phyloP scores from a whole-genome alignment of 1,139 yeast genomes.

The Saccharomyces hybrid region DNA sequence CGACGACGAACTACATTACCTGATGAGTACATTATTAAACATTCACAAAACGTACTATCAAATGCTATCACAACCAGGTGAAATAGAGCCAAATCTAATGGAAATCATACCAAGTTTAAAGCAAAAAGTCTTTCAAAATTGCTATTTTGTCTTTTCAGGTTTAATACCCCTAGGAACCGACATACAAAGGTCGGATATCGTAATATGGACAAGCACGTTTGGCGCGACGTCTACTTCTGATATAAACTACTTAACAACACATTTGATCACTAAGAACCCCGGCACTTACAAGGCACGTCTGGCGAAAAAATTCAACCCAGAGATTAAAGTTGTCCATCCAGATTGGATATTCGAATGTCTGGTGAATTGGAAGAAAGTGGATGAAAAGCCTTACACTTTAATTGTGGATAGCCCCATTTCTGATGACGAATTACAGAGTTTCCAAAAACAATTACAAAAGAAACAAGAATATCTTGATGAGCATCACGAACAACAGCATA shows the following conservation, averaged over 20 bases:
- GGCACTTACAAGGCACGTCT: constrained; percentile 72
- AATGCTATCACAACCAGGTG: constrained; percentile 10
- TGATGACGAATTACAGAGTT: constrained; percentile 32
- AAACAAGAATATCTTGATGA: constrained; percentile 16
- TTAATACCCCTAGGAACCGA: constrained; percentile 72
- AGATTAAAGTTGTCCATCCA: constrained; percentile 76
- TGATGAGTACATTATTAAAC: constrained; percentile 54
- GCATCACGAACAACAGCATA: constrained; percentile 21
- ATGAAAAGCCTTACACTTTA: constrained; percentile 56
- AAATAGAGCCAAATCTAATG: constrained; percentile 45
- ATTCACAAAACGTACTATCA: constrained; percentile 65
- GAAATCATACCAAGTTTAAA: constrained; percentile 50
- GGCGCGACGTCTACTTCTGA: constrained; percentile 82
- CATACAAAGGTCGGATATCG: constrained; percentile 70
- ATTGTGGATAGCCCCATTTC: constrained; percentile 37
- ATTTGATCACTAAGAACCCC: constrained; percentile 73
- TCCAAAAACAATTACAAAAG: constrained; percentile 24
- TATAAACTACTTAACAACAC: constrained; percentile 71
- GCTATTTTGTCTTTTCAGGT: constrained; percentile 75
- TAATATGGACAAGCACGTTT: constrained; percentile 84
- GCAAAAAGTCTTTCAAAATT: constrained; percentile 54
- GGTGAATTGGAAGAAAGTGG: constrained; percentile 65
- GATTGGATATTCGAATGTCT: constrained; percentile 89
- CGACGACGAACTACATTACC: constrained; percentile 62
- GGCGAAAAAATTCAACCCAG: constrained; percentile 55